Evolutionary conservation across 176 grass and related monocot genomes (phyloP).

Genomic region (Triticum urartu): DNA sequence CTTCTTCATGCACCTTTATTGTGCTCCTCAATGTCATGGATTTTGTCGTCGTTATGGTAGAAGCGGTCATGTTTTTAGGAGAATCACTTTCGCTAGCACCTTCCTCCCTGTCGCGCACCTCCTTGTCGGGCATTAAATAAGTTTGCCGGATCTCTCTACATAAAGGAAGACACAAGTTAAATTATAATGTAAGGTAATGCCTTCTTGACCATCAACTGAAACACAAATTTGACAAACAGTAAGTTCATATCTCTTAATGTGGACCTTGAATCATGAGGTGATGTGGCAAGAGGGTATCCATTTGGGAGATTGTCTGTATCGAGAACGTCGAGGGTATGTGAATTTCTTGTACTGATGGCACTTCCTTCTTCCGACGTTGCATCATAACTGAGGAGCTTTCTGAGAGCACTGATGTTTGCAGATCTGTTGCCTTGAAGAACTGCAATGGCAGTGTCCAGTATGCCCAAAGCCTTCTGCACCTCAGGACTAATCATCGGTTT

Average conservation of each 20-base stretch:
- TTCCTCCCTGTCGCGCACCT: not conserved
- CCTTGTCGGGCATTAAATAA: not conserved
- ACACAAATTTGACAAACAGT: not conserved
- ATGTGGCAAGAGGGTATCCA: constrained; percentile 1
- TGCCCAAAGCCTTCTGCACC: constrained; percentile 66
- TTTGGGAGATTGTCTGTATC: constrained; percentile 26
- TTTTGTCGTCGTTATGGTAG: constrained; percentile 24
- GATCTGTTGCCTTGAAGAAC: constrained; percentile 39
- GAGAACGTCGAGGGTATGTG: not conserved
- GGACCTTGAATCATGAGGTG: constrained; percentile 55
- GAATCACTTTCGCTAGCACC: not conserved
- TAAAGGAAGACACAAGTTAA: constrained; percentile 9
- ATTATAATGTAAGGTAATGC: not conserved
- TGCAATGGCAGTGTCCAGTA: constrained; percentile 68
- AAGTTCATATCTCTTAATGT: constrained; percentile 7
- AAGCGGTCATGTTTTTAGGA: not conserved
- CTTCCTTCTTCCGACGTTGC: constrained; percentile 15
- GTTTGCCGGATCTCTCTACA: constrained; percentile 28
- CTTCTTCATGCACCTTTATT: constrained; percentile 42
- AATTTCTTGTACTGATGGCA: constrained; percentile 9
- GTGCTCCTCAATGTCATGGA: constrained; percentile 28
- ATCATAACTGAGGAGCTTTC: constrained; percentile 35
- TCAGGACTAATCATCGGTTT: constrained; percentile 56
- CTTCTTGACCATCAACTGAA: not conserved
- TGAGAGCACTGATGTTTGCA: constrained; percentile 1